Evolutionary conservation across 805 yeast genomes (phyloP), one percentile per base, ranked within the genome.

Genomic region (Yarrowia deformans): DNA sequence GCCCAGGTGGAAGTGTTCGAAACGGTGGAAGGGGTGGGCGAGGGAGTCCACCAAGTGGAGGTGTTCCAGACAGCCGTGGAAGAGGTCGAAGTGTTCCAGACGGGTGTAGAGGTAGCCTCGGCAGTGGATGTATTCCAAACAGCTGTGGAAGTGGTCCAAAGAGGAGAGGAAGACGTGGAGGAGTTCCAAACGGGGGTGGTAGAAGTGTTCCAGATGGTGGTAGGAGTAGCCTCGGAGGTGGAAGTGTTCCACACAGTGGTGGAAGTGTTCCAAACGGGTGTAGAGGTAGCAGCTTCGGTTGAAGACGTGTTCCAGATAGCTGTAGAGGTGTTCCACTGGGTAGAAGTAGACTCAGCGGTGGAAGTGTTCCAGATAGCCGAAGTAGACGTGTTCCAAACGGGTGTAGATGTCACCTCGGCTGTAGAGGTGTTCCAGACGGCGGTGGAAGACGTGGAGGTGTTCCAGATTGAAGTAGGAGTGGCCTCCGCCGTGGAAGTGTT

Each of bases 121-220:
- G 46, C 2, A 3, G 49, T 45, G 5, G 49, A 18, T 9, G 49
- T 45, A 16, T 45, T 23, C 58, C 43, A 52, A 4, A 32, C 19
- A 5, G 19, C 34, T 14, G 60, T 37, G 29, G 60, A 37, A 3
- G 58, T 37, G 45, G 37, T 54, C 60, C 43, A 54, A 18, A 45
- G 48, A 18, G 45, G 34, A 8, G 42, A 19, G 12, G 60, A 54
- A 8, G 60, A 37, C 3, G 45, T 37, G 3, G 43, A 54, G 9
- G 43, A 7, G 60, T 35, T 37, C 60, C 43, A 54, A 4, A 37
- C 14, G 23, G 60, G 18, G 18, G 56, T n/a, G 10, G n/a, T 37
- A n/a, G 60, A 37, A 3, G 58, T 37, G 45, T 54, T 54, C 60
- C 43, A n/a, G n/a, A n/a, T n/a, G n/a, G n/a, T n/a, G n/a, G 29